Percentiles rank a stretch among this genome's conserved stretches.
Conservation (phyloP, 208 protist species). For the Trypanosoma mega region DNA sequence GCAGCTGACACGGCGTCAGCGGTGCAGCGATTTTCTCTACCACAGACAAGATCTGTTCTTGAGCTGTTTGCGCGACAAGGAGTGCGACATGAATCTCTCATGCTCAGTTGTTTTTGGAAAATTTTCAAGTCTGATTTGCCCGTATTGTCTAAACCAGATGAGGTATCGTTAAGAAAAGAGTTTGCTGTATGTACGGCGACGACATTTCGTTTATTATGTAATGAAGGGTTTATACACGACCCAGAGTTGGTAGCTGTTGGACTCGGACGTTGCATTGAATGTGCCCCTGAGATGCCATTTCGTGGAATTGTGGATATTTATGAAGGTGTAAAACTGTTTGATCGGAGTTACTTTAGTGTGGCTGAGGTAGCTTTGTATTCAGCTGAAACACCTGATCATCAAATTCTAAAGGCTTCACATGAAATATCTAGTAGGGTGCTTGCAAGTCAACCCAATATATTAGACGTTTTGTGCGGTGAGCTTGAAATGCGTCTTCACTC, state of each 20-base stretch:
- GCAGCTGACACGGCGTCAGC: constrained; percentile 10
- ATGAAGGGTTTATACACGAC: constrained; percentile 56
- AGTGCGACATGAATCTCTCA: constrained; percentile 65
- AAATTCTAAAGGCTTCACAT: background rate
- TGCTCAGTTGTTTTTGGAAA: constrained; percentile 59
- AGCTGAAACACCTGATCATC: constrained; percentile 2
- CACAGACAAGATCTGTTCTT: constrained; percentile 10
- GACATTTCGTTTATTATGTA: constrained; percentile 52
- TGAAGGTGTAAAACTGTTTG: constrained; percentile 41
- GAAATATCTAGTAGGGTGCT: constrained; percentile 27
- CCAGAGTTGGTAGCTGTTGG: constrained; percentile 63
- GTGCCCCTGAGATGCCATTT: constrained; percentile 39
- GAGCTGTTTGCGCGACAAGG: constrained; percentile 27
- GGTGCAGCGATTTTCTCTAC: constrained; percentile 10
- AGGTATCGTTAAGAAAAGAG: background rate
- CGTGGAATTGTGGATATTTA: constrained; percentile 46
- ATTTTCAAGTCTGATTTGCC: constrained; percentile 54
- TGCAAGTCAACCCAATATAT: constrained; percentile 70
- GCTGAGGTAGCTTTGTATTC: constrained; percentile 53
- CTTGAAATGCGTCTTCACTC: constrained; percentile 48
- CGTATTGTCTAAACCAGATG: background rate
- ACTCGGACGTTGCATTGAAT: constrained; percentile 70
- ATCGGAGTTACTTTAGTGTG: constrained; percentile 67
- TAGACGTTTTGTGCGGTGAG: constrained; percentile 70
- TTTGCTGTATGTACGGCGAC: constrained; percentile 46